A percentile compares a stretch with the other conserved stretches of the same genome.
Evolutionary conservation across 2,329 filamentous ascomycete genomes (phyloP).

Genomic region (Dothiorella sarmentorum): DNA sequence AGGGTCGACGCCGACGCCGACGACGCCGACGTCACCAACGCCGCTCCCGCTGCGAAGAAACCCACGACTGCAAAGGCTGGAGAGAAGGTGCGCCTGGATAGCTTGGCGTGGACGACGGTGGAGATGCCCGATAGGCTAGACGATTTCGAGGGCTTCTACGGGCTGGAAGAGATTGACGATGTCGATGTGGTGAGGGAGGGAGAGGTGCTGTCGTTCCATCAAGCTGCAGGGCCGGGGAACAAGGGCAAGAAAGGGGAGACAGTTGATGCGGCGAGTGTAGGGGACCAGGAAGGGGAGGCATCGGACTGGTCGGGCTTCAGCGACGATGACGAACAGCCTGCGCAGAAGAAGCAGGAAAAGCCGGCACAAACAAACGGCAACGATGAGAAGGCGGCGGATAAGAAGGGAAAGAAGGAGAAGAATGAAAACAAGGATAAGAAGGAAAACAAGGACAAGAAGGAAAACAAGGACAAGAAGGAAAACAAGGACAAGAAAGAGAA

Average conservation of each 20-base stretch:
- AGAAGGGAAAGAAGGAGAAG: conserved; percentile 22
- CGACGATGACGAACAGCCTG: conserved; percentile 28
- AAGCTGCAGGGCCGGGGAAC: conserved; percentile 27
- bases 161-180: conserved; percentile 85
- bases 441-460: too few relatives aligned
- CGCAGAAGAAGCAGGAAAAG: conserved; percentile 24
- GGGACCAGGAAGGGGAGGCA: conserved; percentile 26
- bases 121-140: conserved; percentile 70
- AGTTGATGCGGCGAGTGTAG: conserved; percentile 11
- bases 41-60: conserved; percentile 23
- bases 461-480: conserved; percentile 22
- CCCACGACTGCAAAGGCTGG: neutral
- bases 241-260: conserved; percentile 23
- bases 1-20: conserved; percentile 1
- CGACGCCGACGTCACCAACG: neutral
- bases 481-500: conserved; percentile 25
- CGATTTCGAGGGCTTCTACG: conserved; percentile 91
- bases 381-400: conserved; percentile 25
- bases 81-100: conserved; percentile 43
- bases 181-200: conserved; percentile 71
- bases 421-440: conserved; percentile 25
- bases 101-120: conserved; percentile 62
- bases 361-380: conserved; percentile 16
- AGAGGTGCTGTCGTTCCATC: conserved; percentile 47
- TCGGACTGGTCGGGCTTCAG: conserved; percentile 32